Conservation (phyloP, 768 basidiomycete species). For the Naganishia kalamii region DNA sequence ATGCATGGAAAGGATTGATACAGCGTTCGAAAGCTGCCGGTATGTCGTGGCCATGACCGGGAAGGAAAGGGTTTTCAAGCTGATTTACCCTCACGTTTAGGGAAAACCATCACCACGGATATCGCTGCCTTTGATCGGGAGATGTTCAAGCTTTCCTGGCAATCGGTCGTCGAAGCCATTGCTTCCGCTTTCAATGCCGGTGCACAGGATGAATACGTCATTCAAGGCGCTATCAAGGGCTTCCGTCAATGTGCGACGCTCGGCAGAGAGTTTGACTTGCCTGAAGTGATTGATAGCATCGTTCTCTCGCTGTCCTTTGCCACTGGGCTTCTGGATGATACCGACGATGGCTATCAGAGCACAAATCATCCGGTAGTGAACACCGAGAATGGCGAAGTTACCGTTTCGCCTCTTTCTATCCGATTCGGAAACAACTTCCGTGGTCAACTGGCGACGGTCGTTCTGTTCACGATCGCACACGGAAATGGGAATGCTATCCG, state of each 20-base stretch:
- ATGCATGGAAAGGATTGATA: conserved; percentile 95
- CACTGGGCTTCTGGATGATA: conserved; percentile 72
- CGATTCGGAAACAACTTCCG: conserved; percentile 92
- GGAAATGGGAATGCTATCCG: conserved; percentile 88
- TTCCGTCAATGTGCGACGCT: conserved; percentile 93
- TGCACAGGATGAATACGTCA: conserved; percentile 93
- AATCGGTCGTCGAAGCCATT: conserved; percentile 84
- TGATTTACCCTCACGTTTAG: conserved; percentile 34
- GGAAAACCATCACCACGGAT: conserved; percentile 65
- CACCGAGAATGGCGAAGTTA: conserved; percentile 79
- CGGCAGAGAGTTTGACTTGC: conserved; percentile 77
- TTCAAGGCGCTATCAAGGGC: conserved; percentile 89
- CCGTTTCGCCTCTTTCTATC: conserved; percentile 84
- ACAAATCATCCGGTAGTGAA: conserved; percentile 77
- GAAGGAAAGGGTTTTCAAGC: not conserved
- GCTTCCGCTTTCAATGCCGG: conserved; percentile 85
- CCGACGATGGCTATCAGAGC: conserved; percentile 55
- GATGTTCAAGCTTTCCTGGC: conserved; percentile 94
- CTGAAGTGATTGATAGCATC: conserved; percentile 94
- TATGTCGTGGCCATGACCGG: conserved; percentile 33
- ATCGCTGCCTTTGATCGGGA: conserved; percentile 74
- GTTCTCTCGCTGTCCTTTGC: conserved; percentile 87
- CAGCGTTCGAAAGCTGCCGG: conserved; percentile 73
- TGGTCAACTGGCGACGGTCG: conserved; percentile 90
- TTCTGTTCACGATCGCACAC: conserved; percentile 94